Evolutionary conservation across 768 basidiomycete genomes (phyloP), one percentile per base, ranked within the genome.

Genomic region (Wakefieldia striispora): DNA sequence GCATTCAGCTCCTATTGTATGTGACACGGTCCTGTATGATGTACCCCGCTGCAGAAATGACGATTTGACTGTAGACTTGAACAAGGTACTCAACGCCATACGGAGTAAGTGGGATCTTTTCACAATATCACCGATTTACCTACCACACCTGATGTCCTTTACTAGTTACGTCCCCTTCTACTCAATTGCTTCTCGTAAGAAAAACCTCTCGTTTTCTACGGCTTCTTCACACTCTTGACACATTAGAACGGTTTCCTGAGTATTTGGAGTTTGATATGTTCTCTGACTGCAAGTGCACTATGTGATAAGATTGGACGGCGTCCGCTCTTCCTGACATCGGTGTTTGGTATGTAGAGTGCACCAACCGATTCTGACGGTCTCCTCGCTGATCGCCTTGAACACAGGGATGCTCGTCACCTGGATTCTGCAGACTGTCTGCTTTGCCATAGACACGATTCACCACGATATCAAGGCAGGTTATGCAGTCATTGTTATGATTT

Each of bases 231-330:
- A 17, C 12, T 29, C 8, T 29, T 29, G 16, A 11, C 7, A 4
- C 12, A 14, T n/a, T 53, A 79, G 73, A 82, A 82, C 53, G 80
- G 77, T 45, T 59, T 76, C 49, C 63, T 81, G 21, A 72, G 75
- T 54, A 77, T 81, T 49, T 82, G 69, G 65, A 79, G 79, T 64
- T 75, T 82, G 44, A 65, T 77, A 47, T 68, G 77, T 45, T 76
- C 79, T 23, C 67, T 81, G 47, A 49, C 65, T 19, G 77, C 76
- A 19, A 75, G 73, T 27, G 65, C 76, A 35, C 62, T 78, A 13
- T 75, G 74, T 47, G 80, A 82, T 50, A 65, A 68, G 33, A 67
- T 75, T 39, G 80, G 80, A 11, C 59, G 80, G 27, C 72, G 81
- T 1, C 72, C 67, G 8, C 61, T 82, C 26, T 80, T 78, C 69